phyloP scores from a whole-genome alignment of 2,329 filamentous ascomycete species.

The Fusarium sp. region DNA sequence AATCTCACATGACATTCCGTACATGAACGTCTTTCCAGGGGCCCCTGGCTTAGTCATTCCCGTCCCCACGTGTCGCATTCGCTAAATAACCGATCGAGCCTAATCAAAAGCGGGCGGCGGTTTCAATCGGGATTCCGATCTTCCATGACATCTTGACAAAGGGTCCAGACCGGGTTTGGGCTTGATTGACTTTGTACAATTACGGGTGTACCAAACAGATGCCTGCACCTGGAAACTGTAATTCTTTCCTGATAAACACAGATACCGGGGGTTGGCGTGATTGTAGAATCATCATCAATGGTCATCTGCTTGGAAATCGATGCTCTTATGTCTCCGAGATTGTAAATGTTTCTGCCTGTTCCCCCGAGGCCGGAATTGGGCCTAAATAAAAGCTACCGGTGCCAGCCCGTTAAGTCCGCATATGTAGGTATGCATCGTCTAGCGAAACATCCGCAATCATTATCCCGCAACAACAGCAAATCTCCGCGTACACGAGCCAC shows the following conservation, averaged over 20 bases:
- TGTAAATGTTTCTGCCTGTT: constrained; percentile 9
- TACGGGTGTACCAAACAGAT: too few species aligned
- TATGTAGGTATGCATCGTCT: neutral
- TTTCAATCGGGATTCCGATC: constrained; percentile 7
- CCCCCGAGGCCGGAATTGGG: neutral
- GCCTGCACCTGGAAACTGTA: too few species aligned
- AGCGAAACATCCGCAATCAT: neutral
- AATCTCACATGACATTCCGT: neutral
- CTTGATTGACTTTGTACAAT: too few species aligned
- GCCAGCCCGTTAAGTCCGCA: constrained; percentile 1
- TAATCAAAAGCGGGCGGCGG: neutral
- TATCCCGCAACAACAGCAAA: neutral
- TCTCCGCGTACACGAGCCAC: neutral
- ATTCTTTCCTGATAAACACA: too few species aligned
- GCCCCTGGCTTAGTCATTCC: neutral
- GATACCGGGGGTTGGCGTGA: too few species aligned
- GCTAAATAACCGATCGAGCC: neutral
- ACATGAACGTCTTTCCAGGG: too few species aligned
- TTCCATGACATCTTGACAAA: neutral
- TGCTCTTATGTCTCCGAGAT: neutral
- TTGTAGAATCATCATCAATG: too few species aligned
- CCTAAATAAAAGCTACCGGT: constrained; percentile 5
- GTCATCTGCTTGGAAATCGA: too few species aligned
- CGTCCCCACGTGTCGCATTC: constrained; percentile 5
- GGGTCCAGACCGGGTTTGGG: too few species aligned